Evolutionary conservation across 2,329 filamentous ascomycete genomes (phyloP), one percentile per base, ranked within the genome.

Genomic region (Colletotrichum camelliae): DNA sequence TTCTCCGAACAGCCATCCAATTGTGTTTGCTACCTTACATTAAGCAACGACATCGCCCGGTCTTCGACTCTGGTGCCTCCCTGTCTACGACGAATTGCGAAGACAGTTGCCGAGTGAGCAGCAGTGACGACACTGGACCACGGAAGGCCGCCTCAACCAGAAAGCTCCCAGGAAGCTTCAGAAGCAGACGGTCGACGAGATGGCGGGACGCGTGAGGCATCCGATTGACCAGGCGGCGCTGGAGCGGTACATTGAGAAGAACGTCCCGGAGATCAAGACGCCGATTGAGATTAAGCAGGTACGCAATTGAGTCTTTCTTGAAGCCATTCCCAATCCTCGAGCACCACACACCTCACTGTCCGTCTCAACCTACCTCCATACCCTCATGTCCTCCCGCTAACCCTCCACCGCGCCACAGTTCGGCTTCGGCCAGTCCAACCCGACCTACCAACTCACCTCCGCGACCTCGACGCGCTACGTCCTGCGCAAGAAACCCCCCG

Each of bases 401-500:
- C 33, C 65, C 24, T 69, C 60, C 24, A 24, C 13, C 31, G 13
- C 24, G 13, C 7, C 8, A 18, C 39, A 98, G 95, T 99, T 98
- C 83, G 95, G 96, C 81, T 98, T 97, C 84, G 97, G 97, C 76
- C 97, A 98, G 87, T 98, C 95, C 74, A 99, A 98, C 84, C 97
- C 97, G 60, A 99, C 97, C 4, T 99, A 98, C 87, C 95, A 96
- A 81, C 89, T 98, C 81, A 98, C 93, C 18, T 93, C 93, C 68
- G 89, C 92, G 78, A 89, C 92, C 82, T 92, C 93, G 67, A 85
- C 88, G 79, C 92, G 93, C 82, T 98, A 93, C 86, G 97, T 99
- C 39, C 91, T 98, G 88, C 95, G 97, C 84, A 98, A 99, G 91
- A 98, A 98, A 87, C 97, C 97, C 1, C 96, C 97, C n/a, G 97